Conservation (phyloP, 2,329 filamentous ascomycete genomes). For the Sordariomycetes sp. region DNA sequence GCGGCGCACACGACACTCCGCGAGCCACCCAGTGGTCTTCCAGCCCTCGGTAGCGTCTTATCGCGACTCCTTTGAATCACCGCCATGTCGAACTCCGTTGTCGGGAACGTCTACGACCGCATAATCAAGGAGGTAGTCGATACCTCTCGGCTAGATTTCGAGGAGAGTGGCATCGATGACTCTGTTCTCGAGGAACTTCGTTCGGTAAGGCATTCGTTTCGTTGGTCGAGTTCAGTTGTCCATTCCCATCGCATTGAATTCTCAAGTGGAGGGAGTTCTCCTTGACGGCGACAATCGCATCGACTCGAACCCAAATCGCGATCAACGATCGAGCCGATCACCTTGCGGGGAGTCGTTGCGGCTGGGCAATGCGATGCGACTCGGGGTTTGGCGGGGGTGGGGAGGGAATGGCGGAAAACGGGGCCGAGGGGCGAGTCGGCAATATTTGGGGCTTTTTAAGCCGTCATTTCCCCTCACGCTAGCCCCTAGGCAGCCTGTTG, state of each 20-base stretch:
- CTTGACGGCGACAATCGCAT: not conserved
- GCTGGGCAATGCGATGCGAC: not conserved
- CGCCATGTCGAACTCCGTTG: slow-evolving; percentile 44
- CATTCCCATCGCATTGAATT: not conserved
- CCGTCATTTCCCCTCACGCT: slow-evolving; percentile 14
- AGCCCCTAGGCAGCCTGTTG: not conserved
- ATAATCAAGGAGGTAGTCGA: slow-evolving; percentile 81
- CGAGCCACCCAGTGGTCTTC: not conserved
- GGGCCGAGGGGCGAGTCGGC: slow-evolving; percentile 28
- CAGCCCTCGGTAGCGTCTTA: not conserved
- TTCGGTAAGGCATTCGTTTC: slow-evolving; percentile 49
- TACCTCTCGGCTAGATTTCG: slow-evolving; percentile 86
- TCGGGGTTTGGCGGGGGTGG: slow-evolving; percentile 9
- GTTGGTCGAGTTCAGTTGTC: slow-evolving; percentile 2
- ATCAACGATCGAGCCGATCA: not conserved
- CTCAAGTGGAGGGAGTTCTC: not conserved
- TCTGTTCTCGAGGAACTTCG: slow-evolving; percentile 75
- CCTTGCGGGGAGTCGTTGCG: not conserved
- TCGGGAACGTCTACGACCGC: slow-evolving; percentile 68
- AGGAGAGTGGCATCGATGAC: slow-evolving; percentile 88
- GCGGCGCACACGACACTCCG: not conserved
- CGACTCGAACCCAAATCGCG: not conserved
- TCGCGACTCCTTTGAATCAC: not conserved
- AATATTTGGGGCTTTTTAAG: slow-evolving; percentile 47
- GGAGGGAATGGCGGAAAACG: slow-evolving; percentile 17